Base-by-base conservation (phyloP, 148 eudicot species). In the Vaccinium myrtillus region DNA sequence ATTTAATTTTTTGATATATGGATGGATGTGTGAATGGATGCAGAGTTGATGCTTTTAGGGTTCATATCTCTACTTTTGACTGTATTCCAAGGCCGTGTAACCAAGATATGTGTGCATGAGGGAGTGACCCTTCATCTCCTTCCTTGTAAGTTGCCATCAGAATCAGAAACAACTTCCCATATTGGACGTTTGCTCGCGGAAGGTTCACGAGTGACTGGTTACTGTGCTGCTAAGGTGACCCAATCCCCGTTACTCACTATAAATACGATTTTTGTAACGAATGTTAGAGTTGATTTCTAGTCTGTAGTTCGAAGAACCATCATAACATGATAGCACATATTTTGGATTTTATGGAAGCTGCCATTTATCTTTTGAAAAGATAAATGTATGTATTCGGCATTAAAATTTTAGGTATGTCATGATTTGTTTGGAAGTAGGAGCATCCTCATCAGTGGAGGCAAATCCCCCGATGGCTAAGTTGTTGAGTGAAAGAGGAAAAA, bases 11-110 rank as follows among this genome's bases (percentile, higher is more conserved):
- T 19, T 19, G 8, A 18, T 74, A 1, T 51, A 16, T 46, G 56
- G 30, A 79, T 85, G 81, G 8, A 19, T 56, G n/a, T 83, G 59
- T 75, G 85, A 67, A 75, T 80, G 73, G 81, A 69, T 36, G 84
- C 94, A 96, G 99, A 96, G 88, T 89, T 94, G 99, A 96, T 96
- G 99, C 90, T 96, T 69, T 86, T 96, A 87, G 99, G 99, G 83
- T 96, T 96, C 86, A 93, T 96, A 82, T 96, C 99, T 48, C 90
- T 96, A 14, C 87, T 96, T 77, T 80, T 96, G 84, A 92, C 99
- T 23, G 99, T 96, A 77, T 89, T 92, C 27, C 98, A 96, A 93
- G 86, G 88, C 63, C 67, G 88, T 61, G 93, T 94, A 59, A 85
- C 90, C 49, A 91, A 90, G 83, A 87, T 96, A 12, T 96, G 99